Percentiles rank a stretch among this genome's conserved stretches.
phyloP scores from a whole-genome alignment of 1,139 yeast genomes.

The Debaryomyces singareniensis region DNA sequence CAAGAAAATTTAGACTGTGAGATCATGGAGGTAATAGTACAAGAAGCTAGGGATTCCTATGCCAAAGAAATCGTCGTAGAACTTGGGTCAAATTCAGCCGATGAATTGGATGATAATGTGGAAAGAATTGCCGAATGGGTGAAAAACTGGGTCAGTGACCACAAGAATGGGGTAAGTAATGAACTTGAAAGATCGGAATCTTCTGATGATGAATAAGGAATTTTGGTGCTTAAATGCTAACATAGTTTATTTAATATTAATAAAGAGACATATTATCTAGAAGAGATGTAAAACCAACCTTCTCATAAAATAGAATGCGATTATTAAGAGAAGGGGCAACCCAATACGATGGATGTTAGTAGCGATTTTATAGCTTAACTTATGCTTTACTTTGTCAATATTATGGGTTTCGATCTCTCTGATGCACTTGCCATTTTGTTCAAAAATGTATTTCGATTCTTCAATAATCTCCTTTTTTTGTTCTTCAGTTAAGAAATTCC shows the following conservation, averaged over 20 bases:
- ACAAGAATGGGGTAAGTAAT: slow-evolving; percentile 36
- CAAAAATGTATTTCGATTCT: slow-evolving; percentile 62
- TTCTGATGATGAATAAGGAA: slow-evolving; percentile 9
- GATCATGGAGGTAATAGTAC: slow-evolving; percentile 86
- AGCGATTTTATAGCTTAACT: slow-evolving; percentile 49
- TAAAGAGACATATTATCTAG: too few relatives aligned
- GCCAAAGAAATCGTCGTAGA: slow-evolving; percentile 78
- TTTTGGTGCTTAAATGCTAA: too few relatives aligned
- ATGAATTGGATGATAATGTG: slow-evolving; percentile 75
- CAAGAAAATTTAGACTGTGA: slow-evolving; percentile 94
- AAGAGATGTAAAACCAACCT: too few relatives aligned
- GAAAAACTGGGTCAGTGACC: slow-evolving; percentile 57
- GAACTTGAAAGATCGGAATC: slow-evolving; percentile 15
- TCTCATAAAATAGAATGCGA: slow-evolving; percentile 22
- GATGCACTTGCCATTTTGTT: slow-evolving; percentile 54
- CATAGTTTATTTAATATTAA: too few relatives aligned
- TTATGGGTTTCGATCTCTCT: slow-evolving; percentile 64
- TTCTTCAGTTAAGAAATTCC: slow-evolving; percentile 58
- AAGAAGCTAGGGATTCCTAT: slow-evolving; percentile 82
- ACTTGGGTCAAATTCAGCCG: slow-evolving; percentile 62
- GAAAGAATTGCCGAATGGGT: slow-evolving; percentile 72
- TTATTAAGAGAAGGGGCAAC: slow-evolving; percentile 17
- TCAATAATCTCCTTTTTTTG: slow-evolving; percentile 67
- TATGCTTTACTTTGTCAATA: slow-evolving; percentile 47
- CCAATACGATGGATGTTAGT: slow-evolving; percentile 42